A percentile compares a stretch with the other conserved stretches of the same genome.
phyloP scores from a whole-genome alignment of 2,329 filamentous ascomycete genomes.

The Sarocladium oryzae region DNA sequence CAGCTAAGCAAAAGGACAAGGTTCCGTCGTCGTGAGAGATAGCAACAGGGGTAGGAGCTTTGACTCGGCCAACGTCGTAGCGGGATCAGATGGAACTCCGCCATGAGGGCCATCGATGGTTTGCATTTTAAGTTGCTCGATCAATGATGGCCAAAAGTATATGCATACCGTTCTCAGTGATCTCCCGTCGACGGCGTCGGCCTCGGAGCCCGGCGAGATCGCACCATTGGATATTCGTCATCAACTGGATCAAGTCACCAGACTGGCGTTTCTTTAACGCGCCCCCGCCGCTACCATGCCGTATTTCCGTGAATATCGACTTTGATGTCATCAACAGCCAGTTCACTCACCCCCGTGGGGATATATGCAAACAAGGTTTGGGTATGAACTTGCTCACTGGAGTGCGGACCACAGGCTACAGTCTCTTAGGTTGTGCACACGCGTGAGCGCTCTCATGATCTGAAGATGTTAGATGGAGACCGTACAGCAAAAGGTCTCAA shows the following conservation, averaged over 20 bases:
- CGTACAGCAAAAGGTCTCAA: not conserved
- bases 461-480: not conserved
- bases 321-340: not conserved
- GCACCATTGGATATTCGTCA: not conserved
- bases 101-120: not conserved
- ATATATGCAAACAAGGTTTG: not conserved
- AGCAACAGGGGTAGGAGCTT: too few species aligned
- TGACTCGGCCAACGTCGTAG: not conserved
- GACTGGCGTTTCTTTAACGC: not conserved
- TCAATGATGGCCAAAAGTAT: not conserved
- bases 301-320: not conserved
- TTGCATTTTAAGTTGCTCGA: not conserved
- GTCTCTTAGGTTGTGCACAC: not conserved
- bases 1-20: not conserved
- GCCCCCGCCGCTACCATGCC: conserved; percentile 1
- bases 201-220: not conserved
- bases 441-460: not conserved
- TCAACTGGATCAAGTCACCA: not conserved
- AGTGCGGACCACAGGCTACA: too few species aligned
- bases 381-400: not conserved
- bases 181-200: not conserved
- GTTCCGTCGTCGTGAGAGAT: not conserved
- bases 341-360: not conserved
- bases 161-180: not conserved
- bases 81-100: not conserved